These are phyloP conservation scores for Pseudomicrostroma phylloplanum DNA, from an alignment of 1,284 basidiomycete genomes.

Conservation along the genomic window DNA sequence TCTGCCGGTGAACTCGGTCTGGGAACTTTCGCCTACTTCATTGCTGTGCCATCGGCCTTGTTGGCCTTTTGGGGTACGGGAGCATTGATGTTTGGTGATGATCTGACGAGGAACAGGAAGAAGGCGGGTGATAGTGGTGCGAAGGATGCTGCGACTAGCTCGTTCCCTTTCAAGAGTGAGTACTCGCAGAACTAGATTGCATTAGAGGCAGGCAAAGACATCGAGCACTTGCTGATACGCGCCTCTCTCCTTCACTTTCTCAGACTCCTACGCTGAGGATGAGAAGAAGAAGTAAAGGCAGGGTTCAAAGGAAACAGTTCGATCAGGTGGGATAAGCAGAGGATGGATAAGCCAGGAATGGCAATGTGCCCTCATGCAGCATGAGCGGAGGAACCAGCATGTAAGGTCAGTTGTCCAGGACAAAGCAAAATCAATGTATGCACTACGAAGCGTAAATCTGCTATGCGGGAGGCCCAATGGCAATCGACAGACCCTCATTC, in stretches of 20 bases:
- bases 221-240: too few species aligned
- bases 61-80: conserved; percentile 27
- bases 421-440: too few species aligned
- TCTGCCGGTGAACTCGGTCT: conserved; percentile 22
- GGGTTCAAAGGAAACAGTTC: not conserved
- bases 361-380: too few species aligned
- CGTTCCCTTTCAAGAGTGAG: conserved; percentile 27
- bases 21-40: conserved; percentile 22
- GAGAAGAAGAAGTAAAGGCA: conserved; percentile 1
- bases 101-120: conserved; percentile 25
- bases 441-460: too few species aligned
- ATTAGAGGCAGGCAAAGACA: too few species aligned
- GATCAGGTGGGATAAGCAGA: not conserved
- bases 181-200: not conserved
- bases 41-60: conserved; percentile 16
- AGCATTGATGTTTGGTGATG: conserved; percentile 29
- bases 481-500: too few species aligned
- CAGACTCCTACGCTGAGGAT: conserved; percentile 14
- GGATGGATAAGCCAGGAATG: not conserved
- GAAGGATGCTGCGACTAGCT: conserved; percentile 50
- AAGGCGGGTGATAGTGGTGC: conserved; percentile 20
- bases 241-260: conserved; percentile 23
- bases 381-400: too few species aligned
- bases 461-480: too few species aligned
- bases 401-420: too few species aligned